Conservation (phyloP, 495 filamentous ascomycete genomes). For the Cetradonia linearis region DNA sequence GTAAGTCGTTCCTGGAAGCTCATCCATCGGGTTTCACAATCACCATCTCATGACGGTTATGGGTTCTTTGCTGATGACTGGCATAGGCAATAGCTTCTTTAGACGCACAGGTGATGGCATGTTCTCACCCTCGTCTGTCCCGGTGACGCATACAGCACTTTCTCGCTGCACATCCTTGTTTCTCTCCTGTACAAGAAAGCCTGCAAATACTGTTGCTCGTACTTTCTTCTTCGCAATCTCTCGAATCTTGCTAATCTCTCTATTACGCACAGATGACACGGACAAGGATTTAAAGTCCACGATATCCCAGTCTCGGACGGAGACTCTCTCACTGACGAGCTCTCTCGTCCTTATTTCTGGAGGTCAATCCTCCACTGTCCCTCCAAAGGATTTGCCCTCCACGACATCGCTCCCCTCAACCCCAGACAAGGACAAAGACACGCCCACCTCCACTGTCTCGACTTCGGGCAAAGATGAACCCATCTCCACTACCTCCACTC, state of each 20-base stretch:
- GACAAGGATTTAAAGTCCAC: constrained; percentile 4
- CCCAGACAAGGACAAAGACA: not conserved
- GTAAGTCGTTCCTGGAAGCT: not conserved
- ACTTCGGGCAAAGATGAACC: not conserved
- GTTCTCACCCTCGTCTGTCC: not conserved
- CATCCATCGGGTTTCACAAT: not conserved
- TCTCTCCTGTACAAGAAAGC: not conserved
- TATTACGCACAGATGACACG: not conserved
- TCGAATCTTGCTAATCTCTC: not conserved
- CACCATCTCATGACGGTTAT: not conserved
- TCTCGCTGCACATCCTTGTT: not conserved
- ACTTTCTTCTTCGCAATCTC: not conserved
- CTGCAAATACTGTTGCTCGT: not conserved
- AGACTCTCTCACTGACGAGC: not conserved
- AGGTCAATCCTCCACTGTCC: not conserved
- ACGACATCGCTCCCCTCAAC: not conserved
- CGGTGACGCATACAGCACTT: not conserved
- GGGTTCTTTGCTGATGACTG: not conserved
- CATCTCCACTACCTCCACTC: not conserved
- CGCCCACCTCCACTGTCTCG: not conserved
- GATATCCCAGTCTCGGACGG: not conserved
- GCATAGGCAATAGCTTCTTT: not conserved
- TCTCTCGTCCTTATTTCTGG: not conserved
- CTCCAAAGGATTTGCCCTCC: not conserved
- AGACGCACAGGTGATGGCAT: constrained; percentile 7